A percentile compares a stretch with the other conserved stretches of the same genome.
Conservation (phyloP, 176 grass and related monocot species). For the Pontederia paniculata region DNA sequence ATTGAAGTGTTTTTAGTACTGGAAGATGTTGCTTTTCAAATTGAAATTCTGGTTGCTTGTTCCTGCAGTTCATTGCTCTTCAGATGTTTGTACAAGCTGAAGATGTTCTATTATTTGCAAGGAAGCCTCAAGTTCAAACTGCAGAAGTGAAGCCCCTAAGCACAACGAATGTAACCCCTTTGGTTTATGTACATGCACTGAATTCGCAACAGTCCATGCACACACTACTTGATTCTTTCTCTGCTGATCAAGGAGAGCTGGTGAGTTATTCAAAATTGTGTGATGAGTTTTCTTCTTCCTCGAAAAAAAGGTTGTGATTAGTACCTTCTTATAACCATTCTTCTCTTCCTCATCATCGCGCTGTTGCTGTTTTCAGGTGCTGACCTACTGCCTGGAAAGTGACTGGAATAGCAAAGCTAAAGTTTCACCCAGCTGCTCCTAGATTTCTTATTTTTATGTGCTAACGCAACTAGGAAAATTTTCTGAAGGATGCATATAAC, state of each 20-base stretch:
- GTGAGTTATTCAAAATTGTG: conserved; percentile 27
- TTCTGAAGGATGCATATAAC: not conserved
- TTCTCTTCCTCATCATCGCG: not conserved
- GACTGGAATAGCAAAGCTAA: conserved; percentile 22
- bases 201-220: too few species aligned
- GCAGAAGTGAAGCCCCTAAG: conserved; percentile 3
- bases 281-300: not conserved
- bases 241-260: conserved; percentile 35
- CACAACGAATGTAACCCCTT: not conserved
- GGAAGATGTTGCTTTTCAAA: too few species aligned
- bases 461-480: too few species aligned
- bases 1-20: too few species aligned
- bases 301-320: too few species aligned
- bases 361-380: conserved; percentile 19
- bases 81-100: conserved; percentile 39
- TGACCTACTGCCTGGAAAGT: conserved; percentile 29
- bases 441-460: not conserved
- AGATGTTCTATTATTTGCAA: conserved; percentile 49
- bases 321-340: too few species aligned
- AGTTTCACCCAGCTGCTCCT: not conserved
- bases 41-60: conserved; percentile 2
- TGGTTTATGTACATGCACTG: too few species aligned
- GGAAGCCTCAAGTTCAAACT: conserved; percentile 27
- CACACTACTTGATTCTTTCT: conserved; percentile 26
- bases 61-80: conserved; percentile 43